phyloP scores from a whole-genome alignment of 208 protist species.

The Porcisia hertigi region DNA sequence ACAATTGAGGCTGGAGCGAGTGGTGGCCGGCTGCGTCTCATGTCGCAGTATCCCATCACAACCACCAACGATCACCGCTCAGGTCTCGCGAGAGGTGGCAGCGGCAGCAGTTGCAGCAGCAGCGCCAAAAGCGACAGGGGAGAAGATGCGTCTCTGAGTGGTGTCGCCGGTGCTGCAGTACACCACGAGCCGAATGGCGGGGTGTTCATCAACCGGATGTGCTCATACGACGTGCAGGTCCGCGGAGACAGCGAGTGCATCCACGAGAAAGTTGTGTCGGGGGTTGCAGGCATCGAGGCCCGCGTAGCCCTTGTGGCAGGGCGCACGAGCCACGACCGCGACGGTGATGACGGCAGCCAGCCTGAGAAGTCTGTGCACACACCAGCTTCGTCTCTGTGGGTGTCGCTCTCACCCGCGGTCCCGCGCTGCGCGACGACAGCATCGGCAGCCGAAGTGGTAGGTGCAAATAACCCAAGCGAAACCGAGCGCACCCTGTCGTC shows the following conservation, averaged over 20 bases:
- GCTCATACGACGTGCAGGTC: background rate
- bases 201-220: background rate
- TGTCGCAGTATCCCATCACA: background rate
- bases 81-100: background rate
- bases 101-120: background rate
- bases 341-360: background rate
- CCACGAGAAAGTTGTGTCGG: background rate
- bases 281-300: background rate
- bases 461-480: background rate
- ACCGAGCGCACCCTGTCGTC: background rate
- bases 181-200: background rate
- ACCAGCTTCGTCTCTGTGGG: slow-evolving; percentile 5
- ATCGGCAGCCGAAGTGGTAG: background rate
- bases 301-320: background rate
- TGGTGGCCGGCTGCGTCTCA: background rate
- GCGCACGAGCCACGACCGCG: background rate
- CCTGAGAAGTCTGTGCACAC: background rate
- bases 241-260: background rate
- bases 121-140: background rate
- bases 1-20: background rate
- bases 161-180: background rate
- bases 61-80: background rate
- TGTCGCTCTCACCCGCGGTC: background rate
- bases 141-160: background rate
- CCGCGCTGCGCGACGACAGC: background rate